Base-by-base conservation (phyloP, 257 asterid species). In the Nicotiana knightiana region DNA sequence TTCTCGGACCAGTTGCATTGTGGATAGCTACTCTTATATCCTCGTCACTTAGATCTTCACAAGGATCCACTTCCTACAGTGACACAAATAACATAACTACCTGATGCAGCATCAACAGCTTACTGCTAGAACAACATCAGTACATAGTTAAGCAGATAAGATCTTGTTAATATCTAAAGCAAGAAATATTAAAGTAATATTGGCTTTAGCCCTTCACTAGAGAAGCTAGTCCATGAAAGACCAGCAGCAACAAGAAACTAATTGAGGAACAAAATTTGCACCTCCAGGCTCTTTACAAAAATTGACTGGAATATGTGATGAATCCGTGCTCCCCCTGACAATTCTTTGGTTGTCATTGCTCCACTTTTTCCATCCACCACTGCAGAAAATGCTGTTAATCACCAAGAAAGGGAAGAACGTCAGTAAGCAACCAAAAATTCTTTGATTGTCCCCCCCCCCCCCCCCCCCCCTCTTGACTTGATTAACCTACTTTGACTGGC, bases 311-410 rank as follows among this genome's bases (percentile, higher is more conserved):
- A 96, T 80, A 96, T 92, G 89, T 93, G 92, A 90, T 94, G 99
- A 81, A 96, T 92, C 89, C 99, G 90, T 76, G 99, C 98, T 82
- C 99, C 99, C 76, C 99, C 99, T 85, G 97, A 93, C 82, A 96
- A 86, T 91, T 94, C 98, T 43, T 91, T 83, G 18, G 99, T 96
- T 81, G 94, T 90, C 97, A 94, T 93, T 83, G 90, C 98, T 87
- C 91, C 97, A 89, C 85, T 88, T 83, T 90, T 96, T 8, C 99
- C 99, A 82, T 96, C 99, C 76, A 96, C 89, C 98, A 93, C 87
- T 39, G 98, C 88, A 83, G 94, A 89, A 91, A 92, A 90, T 77
- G 97, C 99, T 96, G 96, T 83, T 89, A 82, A 73, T 51, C 62
- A 26, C 79, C 79, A 73, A 73, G 26, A 73, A 26, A 73, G 9